A percentile compares a stretch with the other conserved stretches of the same genome.
phyloP scores from a whole-genome alignment of 2,329 filamentous ascomycete genomes.

The Beauveria australis region DNA sequence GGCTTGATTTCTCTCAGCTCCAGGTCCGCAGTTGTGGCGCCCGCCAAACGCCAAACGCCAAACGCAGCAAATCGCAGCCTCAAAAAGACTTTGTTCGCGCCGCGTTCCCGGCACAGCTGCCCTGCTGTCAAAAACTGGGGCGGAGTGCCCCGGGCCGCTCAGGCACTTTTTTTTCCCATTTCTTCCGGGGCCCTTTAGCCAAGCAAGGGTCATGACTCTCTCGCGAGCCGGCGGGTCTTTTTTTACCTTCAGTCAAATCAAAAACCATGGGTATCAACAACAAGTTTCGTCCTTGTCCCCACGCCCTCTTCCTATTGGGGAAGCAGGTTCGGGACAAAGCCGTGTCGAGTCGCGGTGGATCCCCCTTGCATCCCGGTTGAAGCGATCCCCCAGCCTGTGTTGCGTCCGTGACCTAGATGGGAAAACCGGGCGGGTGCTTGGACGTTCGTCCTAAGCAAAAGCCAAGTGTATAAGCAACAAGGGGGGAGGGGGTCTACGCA shows the following conservation, averaged over 20 bases:
- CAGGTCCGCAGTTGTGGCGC: slow-evolving; percentile 6
- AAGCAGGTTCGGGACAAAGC: too few species aligned
- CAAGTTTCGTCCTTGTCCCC: too few species aligned
- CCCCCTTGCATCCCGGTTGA: not conserved
- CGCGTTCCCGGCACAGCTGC: too few species aligned
- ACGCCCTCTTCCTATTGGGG: too few species aligned
- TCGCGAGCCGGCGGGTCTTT: too few species aligned
- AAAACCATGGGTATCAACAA: too few species aligned
- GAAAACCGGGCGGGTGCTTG: not conserved
- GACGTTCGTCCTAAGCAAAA: not conserved
- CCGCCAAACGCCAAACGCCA: not conserved
- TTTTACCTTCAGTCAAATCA: too few species aligned
- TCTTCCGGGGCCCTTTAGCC: not conserved
- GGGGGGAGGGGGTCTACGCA: not conserved
- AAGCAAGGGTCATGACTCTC: not conserved
- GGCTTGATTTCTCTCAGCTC: not conserved
- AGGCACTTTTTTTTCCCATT: slow-evolving; percentile 1
- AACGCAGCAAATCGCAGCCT: not conserved
- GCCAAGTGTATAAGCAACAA: not conserved
- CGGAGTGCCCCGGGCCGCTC: slow-evolving; percentile 7
- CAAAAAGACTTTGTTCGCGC: too few species aligned
- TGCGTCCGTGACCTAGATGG: not conserved
- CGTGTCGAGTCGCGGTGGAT: not conserved
- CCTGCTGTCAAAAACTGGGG: slow-evolving; percentile 1
- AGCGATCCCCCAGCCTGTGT: not conserved